These are phyloP conservation scores for Entomortierella lignicola DNA, from an alignment of 192 early-diverging fungal genomes.

Conservation along the genomic window DNA sequence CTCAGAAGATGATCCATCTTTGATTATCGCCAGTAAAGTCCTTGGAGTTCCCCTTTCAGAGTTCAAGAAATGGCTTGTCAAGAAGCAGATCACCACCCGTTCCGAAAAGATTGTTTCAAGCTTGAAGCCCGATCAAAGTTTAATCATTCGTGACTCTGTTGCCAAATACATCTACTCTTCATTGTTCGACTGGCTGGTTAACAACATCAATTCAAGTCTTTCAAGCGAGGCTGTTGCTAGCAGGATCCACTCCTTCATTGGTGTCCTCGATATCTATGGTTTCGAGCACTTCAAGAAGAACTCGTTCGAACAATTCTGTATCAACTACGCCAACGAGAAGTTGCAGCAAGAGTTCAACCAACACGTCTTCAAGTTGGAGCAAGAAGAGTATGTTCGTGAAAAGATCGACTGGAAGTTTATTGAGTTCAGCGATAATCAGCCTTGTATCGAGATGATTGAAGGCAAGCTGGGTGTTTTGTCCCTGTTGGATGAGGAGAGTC, in stretches of 20 bases:
- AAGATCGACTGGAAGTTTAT: conserved; percentile 98
- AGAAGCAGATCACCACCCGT: conserved; percentile 91
- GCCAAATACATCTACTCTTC: conserved; percentile 97
- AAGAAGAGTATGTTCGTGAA: conserved; percentile 98
- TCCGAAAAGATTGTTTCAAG: conserved; percentile 92
- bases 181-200: conserved; percentile 97
- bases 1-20: conserved; percentile 82
- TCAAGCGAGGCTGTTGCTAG: conserved; percentile 63
- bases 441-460: conserved; percentile 99
- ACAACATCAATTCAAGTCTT: conserved; percentile 88
- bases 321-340: conserved; percentile 98
- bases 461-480: conserved; percentile 93
- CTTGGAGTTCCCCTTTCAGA: conserved; percentile 82
- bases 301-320: conserved; percentile 99
- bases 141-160: conserved; percentile 89
- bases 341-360: conserved; percentile 99
- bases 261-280: conserved; percentile 99
- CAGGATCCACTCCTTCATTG: conserved; percentile 80
- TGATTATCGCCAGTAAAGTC: conserved; percentile 73
- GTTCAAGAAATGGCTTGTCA: conserved; percentile 95
- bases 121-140: conserved; percentile 78
- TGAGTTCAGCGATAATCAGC: conserved; percentile 98
- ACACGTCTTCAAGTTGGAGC: conserved; percentile 98
- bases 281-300: conserved; percentile 99
- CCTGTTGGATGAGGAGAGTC: conserved; percentile 89